Conservation (phyloP, 345 rosid species). For the Trapa bicornis region DNA sequence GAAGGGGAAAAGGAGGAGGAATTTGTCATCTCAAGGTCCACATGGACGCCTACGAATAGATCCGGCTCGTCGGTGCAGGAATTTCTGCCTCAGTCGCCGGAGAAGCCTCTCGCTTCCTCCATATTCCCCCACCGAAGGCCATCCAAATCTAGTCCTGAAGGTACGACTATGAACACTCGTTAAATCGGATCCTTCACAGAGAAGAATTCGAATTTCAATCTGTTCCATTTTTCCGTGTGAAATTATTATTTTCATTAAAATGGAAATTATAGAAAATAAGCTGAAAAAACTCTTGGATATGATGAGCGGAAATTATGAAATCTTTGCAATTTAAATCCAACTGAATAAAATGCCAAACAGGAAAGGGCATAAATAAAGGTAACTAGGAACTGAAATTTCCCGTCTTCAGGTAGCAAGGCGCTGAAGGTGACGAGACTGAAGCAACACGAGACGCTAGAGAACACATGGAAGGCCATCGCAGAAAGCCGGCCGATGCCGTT, state of each 20-base stretch:
- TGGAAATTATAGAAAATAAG: no score
- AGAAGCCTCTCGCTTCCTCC: conserved; percentile 45
- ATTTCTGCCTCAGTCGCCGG: conserved; percentile 25
- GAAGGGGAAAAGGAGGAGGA: conserved; percentile 19
- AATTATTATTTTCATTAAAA: no score
- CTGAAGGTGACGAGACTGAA: conserved; percentile 38
- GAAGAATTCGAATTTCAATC: background rate
- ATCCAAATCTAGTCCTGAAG: conserved; percentile 38
- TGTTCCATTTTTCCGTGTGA: background rate
- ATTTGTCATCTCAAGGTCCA: conserved; percentile 17
- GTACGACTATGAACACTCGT: conserved; percentile 14
- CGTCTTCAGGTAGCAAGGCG: conserved; percentile 24
- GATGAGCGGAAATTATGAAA: background rate
- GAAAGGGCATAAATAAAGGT: background rate
- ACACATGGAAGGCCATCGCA: conserved; percentile 68
- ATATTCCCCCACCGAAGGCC: conserved; percentile 35
- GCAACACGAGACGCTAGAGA: conserved; percentile 58
- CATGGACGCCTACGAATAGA: conserved; percentile 18
- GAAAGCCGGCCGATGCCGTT: conserved; percentile 58
- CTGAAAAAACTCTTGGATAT: no score
- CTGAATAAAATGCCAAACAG: no score
- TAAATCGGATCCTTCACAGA: background rate
- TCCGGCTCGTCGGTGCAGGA: conserved; percentile 11
- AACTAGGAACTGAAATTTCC: background rate
- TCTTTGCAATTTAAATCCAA: background rate